Conservation (phyloP, 2,329 filamentous ascomycete species). For the Cladosporium sphaerospermum region DNA sequence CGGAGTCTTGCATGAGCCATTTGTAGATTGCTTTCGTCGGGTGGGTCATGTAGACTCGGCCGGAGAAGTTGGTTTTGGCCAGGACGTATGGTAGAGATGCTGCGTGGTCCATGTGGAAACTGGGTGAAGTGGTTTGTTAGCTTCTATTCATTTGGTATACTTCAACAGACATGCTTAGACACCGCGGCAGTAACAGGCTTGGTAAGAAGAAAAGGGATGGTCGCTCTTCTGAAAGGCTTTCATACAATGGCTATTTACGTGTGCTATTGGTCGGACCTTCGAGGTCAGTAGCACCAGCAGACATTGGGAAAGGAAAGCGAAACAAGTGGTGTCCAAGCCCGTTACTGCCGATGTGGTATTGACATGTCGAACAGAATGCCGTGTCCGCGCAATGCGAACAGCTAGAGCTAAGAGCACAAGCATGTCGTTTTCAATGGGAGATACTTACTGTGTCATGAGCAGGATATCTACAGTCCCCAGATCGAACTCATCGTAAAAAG, state of each 20-base stretch:
- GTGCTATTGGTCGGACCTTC: constrained; percentile 1
- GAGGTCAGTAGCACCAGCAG: constrained; percentile 5
- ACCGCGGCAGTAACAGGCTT: constrained; percentile 9
- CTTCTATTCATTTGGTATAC: not conserved
- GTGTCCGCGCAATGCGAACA: not conserved
- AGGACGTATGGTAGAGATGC: constrained; percentile 96
- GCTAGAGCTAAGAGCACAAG: not conserved
- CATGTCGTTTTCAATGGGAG: not conserved
- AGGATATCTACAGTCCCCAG: constrained; percentile 95
- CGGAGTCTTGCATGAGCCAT: constrained; percentile 96
- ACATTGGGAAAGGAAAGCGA: not conserved
- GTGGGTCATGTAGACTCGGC: constrained; percentile 97
- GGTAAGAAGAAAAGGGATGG: constrained; percentile 1
- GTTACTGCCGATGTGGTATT: not conserved
- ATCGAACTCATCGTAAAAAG: constrained; percentile 98
- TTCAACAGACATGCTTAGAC: not conserved
- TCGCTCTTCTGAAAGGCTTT: constrained; percentile 17
- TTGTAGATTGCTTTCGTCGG: constrained; percentile 99
- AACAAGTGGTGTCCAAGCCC: not conserved
- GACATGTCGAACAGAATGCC: not conserved
- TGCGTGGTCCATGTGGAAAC: constrained; percentile 98
- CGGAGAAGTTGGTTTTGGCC: constrained; percentile 95
- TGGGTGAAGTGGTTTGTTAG: constrained; percentile 35
- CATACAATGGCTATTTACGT: constrained; percentile 31
- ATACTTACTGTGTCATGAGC: constrained; percentile 97